A percentile compares a stretch with the other conserved stretches of the same genome.
These are phyloP conservation scores for Fusarium sp. DNA, from an alignment of 2,329 filamentous ascomycete species.

Conservation along the genomic window DNA sequence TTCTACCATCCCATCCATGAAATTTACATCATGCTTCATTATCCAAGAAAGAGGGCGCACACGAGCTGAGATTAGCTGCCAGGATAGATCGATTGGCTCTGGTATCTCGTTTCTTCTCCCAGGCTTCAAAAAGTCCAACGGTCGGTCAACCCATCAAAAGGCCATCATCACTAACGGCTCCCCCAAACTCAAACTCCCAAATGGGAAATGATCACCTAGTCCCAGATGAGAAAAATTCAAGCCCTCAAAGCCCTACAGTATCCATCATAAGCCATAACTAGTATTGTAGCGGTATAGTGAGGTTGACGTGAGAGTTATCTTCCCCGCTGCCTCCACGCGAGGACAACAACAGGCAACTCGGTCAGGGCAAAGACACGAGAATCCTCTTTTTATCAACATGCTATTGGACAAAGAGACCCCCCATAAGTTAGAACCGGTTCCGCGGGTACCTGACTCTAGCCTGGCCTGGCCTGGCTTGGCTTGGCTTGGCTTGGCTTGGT, in stretches of 20 bases:
- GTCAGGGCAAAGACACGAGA: conserved; percentile 9
- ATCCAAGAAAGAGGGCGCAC: background rate
- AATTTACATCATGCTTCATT: background rate
- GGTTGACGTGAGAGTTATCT: conserved; percentile 15
- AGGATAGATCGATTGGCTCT: conserved; percentile 6
- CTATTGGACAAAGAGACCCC: conserved; percentile 1
- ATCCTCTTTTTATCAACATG: conserved; percentile 35
- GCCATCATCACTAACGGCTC: conserved; percentile 24
- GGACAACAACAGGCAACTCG: background rate
- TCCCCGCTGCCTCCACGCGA: conserved; percentile 30
- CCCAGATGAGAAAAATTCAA: conserved; percentile 24
- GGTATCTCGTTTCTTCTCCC: conserved; percentile 4
- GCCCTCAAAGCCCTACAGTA: conserved; percentile 33
- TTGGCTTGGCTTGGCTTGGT: background rate
- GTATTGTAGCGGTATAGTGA: conserved; percentile 28
- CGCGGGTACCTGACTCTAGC: conserved; percentile 44
- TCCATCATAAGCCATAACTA: conserved; percentile 13
- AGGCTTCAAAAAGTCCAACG: conserved; percentile 1
- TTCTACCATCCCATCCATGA: background rate
- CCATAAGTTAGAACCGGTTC: background rate
- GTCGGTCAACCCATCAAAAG: conserved; percentile 2
- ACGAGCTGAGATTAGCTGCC: background rate
- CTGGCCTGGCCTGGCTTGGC: conserved; percentile 3
- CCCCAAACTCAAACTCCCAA: conserved; percentile 9
- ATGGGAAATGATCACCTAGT: conserved; percentile 1